A percentile compares a stretch with the other conserved stretches of the same genome.
Evolutionary conservation across 1,284 basidiomycete genomes (phyloP).

Genomic region (Somion occarium): DNA sequence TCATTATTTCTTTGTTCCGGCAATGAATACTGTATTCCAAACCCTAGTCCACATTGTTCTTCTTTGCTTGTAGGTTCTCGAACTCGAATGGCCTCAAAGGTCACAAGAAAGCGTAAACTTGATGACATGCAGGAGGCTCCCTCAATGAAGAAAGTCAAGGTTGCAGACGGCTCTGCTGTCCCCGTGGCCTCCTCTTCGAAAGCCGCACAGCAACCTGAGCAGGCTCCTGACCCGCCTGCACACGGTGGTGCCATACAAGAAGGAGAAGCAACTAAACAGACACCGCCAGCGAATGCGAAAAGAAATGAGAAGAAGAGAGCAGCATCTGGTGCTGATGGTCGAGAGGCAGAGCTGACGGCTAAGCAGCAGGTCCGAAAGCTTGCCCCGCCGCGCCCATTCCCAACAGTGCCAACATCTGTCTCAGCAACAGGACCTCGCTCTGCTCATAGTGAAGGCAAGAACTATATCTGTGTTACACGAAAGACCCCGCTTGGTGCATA

Average conservation of each 20-base stretch:
- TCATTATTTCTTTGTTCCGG: too few species aligned
- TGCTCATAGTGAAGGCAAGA: slow-evolving; percentile 71
- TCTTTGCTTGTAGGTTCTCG: neutral
- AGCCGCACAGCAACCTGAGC: neutral
- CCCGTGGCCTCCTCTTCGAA: neutral
- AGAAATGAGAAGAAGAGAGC: neutral
- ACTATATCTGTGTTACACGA: slow-evolving; percentile 76
- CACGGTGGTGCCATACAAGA: neutral
- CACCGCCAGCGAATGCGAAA: too few species aligned
- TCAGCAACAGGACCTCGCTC: slow-evolving; percentile 78
- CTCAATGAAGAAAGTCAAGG: neutral
- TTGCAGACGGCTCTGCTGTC: neutral
- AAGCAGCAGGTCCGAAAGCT: slow-evolving; percentile 38
- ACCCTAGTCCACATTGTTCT: neutral
- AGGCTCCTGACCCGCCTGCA: neutral
- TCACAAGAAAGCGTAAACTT: neutral
- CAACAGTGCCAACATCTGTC: slow-evolving; percentile 70
- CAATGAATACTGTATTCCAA: too few species aligned
- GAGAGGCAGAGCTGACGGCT: neutral
- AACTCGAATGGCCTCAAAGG: too few species aligned
- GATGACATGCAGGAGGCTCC: neutral
- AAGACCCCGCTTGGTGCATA: slow-evolving; percentile 73
- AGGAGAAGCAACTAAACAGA: neutral
- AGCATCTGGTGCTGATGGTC: neutral
- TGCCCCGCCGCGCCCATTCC: slow-evolving; percentile 65